Base-by-base conservation (phyloP, 1,284 basidiomycete genomes). In the Ustilago crameri region DNA sequence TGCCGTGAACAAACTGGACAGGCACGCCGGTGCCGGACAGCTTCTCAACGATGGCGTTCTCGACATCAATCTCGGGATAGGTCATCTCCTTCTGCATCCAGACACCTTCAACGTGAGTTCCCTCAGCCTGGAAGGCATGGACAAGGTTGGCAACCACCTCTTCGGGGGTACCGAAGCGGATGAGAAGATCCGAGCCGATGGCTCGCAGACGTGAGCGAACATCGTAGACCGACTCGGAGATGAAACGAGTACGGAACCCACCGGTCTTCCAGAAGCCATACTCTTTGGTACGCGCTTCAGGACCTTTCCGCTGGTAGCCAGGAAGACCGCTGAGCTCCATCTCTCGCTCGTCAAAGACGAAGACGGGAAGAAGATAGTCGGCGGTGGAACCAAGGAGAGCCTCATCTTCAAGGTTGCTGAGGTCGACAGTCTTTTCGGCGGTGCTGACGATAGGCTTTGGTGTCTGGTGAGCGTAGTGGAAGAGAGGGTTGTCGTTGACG, bases 271-370 rank as follows among this genome's bases (percentile, higher is more conserved):
- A 87, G 49, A 87, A 87, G 8, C 82, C 80, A 26, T 84, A 85
- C 24, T 86, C 74, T 17, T 85, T 74, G 18, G 81, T 84, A 18
- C 78, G 68, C 0, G 84, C 84, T 60, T 83, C 80, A 9, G 79
- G 79, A 10, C 83, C 76, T 57, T 82, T 56, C 10, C 79, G 57
- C 32, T 83, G 56, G 53, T 83, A 85, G 2, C 81, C 83, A 2
- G 86, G 82, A n/a, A 88, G 70, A 3, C 84, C 85, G 9, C 84
- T 84, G 18, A 87, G 81, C 62, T 88, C 87, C 54, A 88, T 77
- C 64, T 86, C 84, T 8, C 85, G 82, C 51, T 87, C 86, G 67
- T 87, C 86, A 51, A 87, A 86, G 55, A 87, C 86, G 76, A 85
- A 88, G 45, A 88, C 73, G 2, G 87, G 87, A 3, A 88, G 78